Base-by-base conservation (phyloP, 1,284 basidiomycete species). In the Cronartium ribicola region DNA sequence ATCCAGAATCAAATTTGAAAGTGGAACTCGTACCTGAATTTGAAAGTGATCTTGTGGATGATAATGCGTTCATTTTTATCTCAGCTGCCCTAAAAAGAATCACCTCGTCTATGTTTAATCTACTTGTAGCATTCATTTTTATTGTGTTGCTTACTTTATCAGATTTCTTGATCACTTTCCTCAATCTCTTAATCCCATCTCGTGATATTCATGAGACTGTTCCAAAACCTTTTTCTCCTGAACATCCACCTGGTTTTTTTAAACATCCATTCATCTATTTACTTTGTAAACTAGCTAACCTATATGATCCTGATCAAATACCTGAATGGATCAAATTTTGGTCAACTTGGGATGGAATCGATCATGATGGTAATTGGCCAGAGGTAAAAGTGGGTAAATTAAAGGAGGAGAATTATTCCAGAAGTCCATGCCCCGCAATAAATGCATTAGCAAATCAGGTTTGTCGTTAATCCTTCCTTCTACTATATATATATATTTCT, bases 401-500 rank as follows among this genome's bases (percentile, higher is more conserved):
- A n/a, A 36, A 62, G 17, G 41, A 60, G n/a, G 10, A 61, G 6
- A 63, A 59, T 10, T 62, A 7, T 3, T 75, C 72, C 37, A 68
- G 73, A 10, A 71, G 60, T 36, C 76, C 74, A 22, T 76, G 76
- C 48, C 67, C 76, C 4, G 76, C 72, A 29, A 29, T 77, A 37
- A 73, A 73, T 43, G 74, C 70, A 10, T 63, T 75, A 22, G 69
- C 73, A 5, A 67, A 51, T 60, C 67, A 69, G 11, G 67, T 62
- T 61, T 48, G 55, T 44, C 22, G 7, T 67, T 36, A n/a, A 8
- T 2, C 40, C 10, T 59, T 62, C 36, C 59, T 59, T 20, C 36
- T 66, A 36, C 2, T 44, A 60, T 60, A 14, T 36, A 14, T 36
- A 29, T 29, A 29, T 29, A 29, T 29, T 29, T 29, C 29, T 29